A percentile compares a stretch with the other conserved stretches of the same genome.
phyloP scores from a whole-genome alignment of 1,139 yeast species.

The Debaryomyces nepalensis region DNA sequence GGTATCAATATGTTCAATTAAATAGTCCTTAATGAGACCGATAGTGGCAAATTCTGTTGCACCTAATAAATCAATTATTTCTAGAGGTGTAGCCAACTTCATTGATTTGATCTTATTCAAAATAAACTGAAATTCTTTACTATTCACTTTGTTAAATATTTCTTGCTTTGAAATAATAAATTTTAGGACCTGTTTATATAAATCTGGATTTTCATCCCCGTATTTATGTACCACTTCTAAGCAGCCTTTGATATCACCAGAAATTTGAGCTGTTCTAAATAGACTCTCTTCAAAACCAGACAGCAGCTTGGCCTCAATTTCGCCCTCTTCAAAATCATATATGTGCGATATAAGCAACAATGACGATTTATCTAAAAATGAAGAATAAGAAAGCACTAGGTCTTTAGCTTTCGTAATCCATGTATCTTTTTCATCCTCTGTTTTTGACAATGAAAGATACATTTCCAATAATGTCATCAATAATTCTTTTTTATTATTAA shows the following conservation, averaged over 20 bases:
- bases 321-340: constrained; percentile 59
- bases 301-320: constrained; percentile 37
- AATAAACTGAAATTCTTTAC: constrained; percentile 52
- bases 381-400: constrained; percentile 50
- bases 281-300: constrained; percentile 63
- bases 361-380: constrained; percentile 58
- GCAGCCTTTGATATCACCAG: constrained; percentile 62
- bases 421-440: constrained; percentile 32
- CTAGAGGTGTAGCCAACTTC: constrained; percentile 72
- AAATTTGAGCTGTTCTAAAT: constrained; percentile 65
- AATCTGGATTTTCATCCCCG: constrained; percentile 65
- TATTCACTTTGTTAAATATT: constrained; percentile 58
- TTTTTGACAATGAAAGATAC: constrained; percentile 65
- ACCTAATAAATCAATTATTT: constrained; percentile 71
- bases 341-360: constrained; percentile 70
- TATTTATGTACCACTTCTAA: constrained; percentile 58
- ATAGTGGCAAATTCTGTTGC: constrained; percentile 68
- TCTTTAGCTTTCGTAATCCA: constrained; percentile 73
- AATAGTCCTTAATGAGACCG: constrained; percentile 72
- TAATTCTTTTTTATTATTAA: constrained; percentile 70
- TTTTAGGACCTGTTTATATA: constrained; percentile 68
- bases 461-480: constrained; percentile 80
- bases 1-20: constrained; percentile 62
- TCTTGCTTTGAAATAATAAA: constrained; percentile 64
- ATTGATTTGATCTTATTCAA: constrained; percentile 57